Evolutionary conservation across 768 basidiomycete genomes (phyloP).

Genomic region (Termitomyces sp.): DNA sequence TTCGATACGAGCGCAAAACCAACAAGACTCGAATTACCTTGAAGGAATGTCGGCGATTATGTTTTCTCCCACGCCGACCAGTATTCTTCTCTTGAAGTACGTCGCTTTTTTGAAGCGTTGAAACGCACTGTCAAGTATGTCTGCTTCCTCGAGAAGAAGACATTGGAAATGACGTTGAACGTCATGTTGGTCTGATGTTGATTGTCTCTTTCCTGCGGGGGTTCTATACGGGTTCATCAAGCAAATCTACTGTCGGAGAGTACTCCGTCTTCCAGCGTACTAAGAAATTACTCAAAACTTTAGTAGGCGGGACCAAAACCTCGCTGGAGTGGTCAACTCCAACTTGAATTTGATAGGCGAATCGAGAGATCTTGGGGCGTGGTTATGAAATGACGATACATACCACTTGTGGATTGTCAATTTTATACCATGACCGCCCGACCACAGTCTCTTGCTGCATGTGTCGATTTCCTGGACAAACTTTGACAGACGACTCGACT

Average conservation of each 20-base stretch:
- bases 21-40: neutral
- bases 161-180: neutral
- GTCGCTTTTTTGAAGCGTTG: neutral
- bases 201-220: neutral
- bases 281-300: neutral
- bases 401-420: neutral
- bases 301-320: neutral
- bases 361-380: neutral
- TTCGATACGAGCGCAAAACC: neutral
- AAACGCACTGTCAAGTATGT: slow-evolving; percentile 3
- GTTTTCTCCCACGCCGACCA: neutral
- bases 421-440: too few relatives aligned
- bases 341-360: neutral
- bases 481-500: too few relatives aligned
- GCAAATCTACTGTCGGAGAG: neutral
- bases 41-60: neutral
- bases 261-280: neutral
- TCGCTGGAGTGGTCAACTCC: neutral
- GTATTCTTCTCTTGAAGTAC: neutral
- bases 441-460: neutral
- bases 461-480: neutral
- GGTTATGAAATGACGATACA: slow-evolving; percentile 3
- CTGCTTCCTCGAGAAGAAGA: neutral
- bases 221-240: neutral
- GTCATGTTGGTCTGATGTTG: neutral